Evolutionary conservation across 257 asterid species (phyloP), one percentile per base, ranked within the genome.

Genomic region (Craterostigma plantagineum): DNA sequence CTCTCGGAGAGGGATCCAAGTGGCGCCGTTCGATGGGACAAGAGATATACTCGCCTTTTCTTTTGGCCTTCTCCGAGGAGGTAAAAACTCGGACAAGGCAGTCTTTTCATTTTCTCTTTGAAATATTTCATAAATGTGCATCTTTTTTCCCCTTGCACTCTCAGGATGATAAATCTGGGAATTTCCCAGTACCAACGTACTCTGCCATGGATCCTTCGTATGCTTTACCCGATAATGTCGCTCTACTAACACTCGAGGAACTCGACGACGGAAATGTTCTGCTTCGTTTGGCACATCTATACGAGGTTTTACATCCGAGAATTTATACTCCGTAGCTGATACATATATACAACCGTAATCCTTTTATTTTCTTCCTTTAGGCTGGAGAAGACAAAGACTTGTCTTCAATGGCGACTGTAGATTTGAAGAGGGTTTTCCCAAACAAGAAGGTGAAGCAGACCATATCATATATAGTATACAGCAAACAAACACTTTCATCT

Each of bases 21-120:
- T 90, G 99, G 99, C 96, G 99, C 33, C 71, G 99, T 10, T 65
- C 92, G 33, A 75, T 64, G 49, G 99, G 94, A 27, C 99, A 90
- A 57, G 92, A 83, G 70, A 80, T 83, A 51, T 83, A 90, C 68
- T 90, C 99, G 4, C 99, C 99, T 0, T 70, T 90, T 45, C 87
- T 90, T 48, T 61, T 83, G 54, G 92, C 99, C 52, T 90, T 90
- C 63, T 39, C 77, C 5, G 91, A 79, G 66, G 81, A 76, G 84
- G 99, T 79, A 53, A 58, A 15, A 14, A 36, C 48, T 15, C 30
- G 9, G 34, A 6, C 30, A 43, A 11, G 11, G 40, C 34, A 17
- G 9, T 10, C 15, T 43, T 33, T 33, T 14, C 15, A n/a, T 37
- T 10, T 37, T 37, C 41, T 37, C 4, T 37, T 37, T 10, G 3